These are phyloP conservation scores for Ogataea allantospora DNA, from an alignment of 805 yeast species.

Conservation along the genomic window DNA sequence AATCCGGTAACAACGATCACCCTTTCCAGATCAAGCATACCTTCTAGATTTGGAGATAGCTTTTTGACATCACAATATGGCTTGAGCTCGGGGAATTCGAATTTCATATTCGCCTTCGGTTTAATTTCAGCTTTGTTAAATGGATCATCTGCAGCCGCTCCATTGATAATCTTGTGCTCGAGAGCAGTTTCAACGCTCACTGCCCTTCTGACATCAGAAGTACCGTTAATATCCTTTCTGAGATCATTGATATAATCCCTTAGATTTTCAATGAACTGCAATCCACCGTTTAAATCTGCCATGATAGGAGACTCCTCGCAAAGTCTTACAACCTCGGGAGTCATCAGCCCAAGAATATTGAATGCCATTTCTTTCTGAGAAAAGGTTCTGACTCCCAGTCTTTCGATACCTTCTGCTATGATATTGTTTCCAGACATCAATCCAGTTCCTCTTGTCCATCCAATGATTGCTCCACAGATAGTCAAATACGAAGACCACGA, in stretches of 20 bases:
- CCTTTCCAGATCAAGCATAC: constrained; percentile 86
- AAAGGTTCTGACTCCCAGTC: constrained; percentile 94
- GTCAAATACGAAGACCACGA: constrained; percentile 94
- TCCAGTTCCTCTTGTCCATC: constrained; percentile 99
- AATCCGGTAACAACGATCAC: constrained; percentile 97
- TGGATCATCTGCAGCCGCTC: constrained; percentile 84
- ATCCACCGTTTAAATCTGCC: constrained; percentile 99
- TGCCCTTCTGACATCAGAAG: constrained; percentile 91
- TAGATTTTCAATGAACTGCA: constrained; percentile 88
- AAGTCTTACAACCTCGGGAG: constrained; percentile 77
- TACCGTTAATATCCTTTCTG: constrained; percentile 73
- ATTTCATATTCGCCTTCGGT: constrained; percentile 94
- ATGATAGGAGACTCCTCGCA: constrained; percentile 93
- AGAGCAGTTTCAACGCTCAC: constrained; percentile 91
- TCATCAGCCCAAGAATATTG: constrained; percentile 91
- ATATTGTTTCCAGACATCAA: constrained; percentile 96
- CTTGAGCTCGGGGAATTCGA: constrained; percentile 88
- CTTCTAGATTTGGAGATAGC: constrained; percentile 74
- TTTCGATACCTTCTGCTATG: constrained; percentile 96
- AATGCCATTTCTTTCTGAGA: constrained; percentile 99
- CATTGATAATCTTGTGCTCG: constrained; percentile 82
- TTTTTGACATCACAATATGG: constrained; percentile 69
- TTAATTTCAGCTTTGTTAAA: constrained; percentile 73
- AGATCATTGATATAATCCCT: constrained; percentile 80
- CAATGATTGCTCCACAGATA: constrained; percentile 96